Conservation (phyloP, 1,139 yeast genomes). For the Debaryomycetaceae sp. region DNA sequence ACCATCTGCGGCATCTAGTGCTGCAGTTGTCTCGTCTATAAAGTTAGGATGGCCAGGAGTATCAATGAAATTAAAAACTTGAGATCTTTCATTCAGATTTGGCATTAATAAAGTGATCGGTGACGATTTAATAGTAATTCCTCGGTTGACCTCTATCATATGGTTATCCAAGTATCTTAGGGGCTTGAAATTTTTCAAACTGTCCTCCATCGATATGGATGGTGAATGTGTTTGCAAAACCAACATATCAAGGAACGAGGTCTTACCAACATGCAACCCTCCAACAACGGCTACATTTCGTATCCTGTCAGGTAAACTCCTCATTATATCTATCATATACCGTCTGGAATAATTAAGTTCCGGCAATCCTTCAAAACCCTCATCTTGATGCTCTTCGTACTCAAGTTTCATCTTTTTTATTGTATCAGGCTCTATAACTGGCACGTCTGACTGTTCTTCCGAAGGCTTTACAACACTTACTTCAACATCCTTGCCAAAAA, state of each 20-base stretch:
- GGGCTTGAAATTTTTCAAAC: conserved; percentile 35
- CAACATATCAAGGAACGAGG: conserved; percentile 70
- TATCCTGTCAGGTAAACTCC: conserved; percentile 56
- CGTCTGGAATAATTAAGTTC: conserved; percentile 58
- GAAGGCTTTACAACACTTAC: conserved; percentile 36
- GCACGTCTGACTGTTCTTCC: conserved; percentile 36
- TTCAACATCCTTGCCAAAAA: conserved; percentile 43
- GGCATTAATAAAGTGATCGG: conserved; percentile 64
- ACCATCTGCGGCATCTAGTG: conserved; percentile 62
- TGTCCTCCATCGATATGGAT: conserved; percentile 23
- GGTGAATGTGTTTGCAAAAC: conserved; percentile 59
- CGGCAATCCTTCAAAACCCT: conserved; percentile 43
- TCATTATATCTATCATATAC: conserved; percentile 51
- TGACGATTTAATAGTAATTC: conserved; percentile 61
- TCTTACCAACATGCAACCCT: conserved; percentile 81
- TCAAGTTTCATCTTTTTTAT: conserved; percentile 49
- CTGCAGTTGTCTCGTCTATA: conserved; percentile 64
- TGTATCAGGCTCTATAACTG: conserved; percentile 59
- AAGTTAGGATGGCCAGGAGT: conserved; percentile 93
- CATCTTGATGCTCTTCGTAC: conserved; percentile 19
- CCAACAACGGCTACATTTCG: conserved; percentile 86
- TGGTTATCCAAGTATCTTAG: conserved; percentile 70
- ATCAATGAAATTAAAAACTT: conserved; percentile 64
- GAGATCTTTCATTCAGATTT: conserved; percentile 54
- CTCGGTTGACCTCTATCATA: conserved; percentile 65